phyloP scores from a whole-genome alignment of 768 basidiomycete species.

The Crassisporium funariophilum region DNA sequence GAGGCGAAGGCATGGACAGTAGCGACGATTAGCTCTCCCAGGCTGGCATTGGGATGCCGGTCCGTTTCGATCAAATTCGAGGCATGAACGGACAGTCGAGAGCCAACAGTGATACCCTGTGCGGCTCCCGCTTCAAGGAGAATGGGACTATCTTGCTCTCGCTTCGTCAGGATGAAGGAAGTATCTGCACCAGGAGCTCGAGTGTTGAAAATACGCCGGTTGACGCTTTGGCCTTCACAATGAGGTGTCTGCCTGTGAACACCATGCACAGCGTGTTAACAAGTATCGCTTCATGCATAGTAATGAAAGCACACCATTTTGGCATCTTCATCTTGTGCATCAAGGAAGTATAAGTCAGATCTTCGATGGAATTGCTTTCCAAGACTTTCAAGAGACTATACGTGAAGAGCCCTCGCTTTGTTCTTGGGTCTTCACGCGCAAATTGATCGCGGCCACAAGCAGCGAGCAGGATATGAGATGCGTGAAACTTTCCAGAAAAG shows the following conservation, averaged over 20 bases:
- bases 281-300: background rate
- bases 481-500: slow-evolving; percentile 28
- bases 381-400: slow-evolving; percentile 27
- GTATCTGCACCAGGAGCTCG: slow-evolving; percentile 28
- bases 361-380: slow-evolving; percentile 18
- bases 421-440: slow-evolving; percentile 31
- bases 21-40: slow-evolving; percentile 23
- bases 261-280: background rate
- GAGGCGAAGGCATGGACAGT: slow-evolving; percentile 25
- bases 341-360: slow-evolving; percentile 33
- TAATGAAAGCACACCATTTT: slow-evolving; percentile 20
- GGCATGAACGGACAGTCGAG: slow-evolving; percentile 25
- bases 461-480: slow-evolving; percentile 44
- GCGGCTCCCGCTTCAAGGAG: slow-evolving; percentile 31
- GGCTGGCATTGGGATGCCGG: slow-evolving; percentile 20
- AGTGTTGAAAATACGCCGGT: slow-evolving; percentile 34
- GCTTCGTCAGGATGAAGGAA: slow-evolving; percentile 27
- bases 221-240: slow-evolving; percentile 34
- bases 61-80: slow-evolving; percentile 22
- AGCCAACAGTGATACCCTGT: slow-evolving; percentile 33
- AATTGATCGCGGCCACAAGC: slow-evolving; percentile 40
- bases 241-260: slow-evolving; percentile 36
- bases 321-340: slow-evolving; percentile 35
- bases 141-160: slow-evolving; percentile 10
- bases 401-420: slow-evolving; percentile 34